Percentiles rank a stretch among this genome's conserved stretches.
Conservation (phyloP, 1,139 yeast genomes). For the Candida sojae region DNA sequence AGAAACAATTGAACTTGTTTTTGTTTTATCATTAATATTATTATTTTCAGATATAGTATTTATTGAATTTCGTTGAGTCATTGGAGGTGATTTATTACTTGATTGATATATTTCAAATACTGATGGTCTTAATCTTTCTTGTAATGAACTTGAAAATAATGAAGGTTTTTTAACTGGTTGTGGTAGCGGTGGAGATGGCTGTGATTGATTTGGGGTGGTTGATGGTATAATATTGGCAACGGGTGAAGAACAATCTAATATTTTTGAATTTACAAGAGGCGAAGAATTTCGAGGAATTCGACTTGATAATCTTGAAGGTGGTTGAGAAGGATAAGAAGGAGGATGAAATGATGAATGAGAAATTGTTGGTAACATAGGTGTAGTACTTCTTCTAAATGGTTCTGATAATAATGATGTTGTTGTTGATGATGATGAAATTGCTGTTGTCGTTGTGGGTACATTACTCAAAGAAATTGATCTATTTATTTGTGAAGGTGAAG, state of each 20-base stretch:
- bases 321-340: not conserved
- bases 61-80: not conserved
- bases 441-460: slow-evolving; percentile 2
- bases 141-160: slow-evolving; percentile 21
- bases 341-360: slow-evolving; percentile 4
- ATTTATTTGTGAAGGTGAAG: slow-evolving; percentile 10
- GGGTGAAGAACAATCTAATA: slow-evolving; percentile 4
- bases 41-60: slow-evolving; percentile 1
- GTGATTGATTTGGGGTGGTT: slow-evolving; percentile 7
- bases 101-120: slow-evolving; percentile 39
- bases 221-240: slow-evolving; percentile 5
- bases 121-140: slow-evolving; percentile 44
- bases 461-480: slow-evolving; percentile 11
- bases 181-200: slow-evolving; percentile 8
- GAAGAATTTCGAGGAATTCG: slow-evolving; percentile 1
- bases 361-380: slow-evolving; percentile 8
- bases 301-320: not conserved
- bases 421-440: slow-evolving; percentile 5
- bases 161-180: slow-evolving; percentile 20
- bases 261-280: not conserved
- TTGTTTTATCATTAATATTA: not conserved
- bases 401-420: slow-evolving; percentile 4
- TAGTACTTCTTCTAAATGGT: slow-evolving; percentile 5
- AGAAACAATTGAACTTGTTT: too few species aligned
- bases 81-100: not conserved